A percentile compares a stretch with the other conserved stretches of the same genome.
Evolutionary conservation across 1,139 yeast species (phyloP).

Genomic region (Geotrichum cucujoidarum): DNA sequence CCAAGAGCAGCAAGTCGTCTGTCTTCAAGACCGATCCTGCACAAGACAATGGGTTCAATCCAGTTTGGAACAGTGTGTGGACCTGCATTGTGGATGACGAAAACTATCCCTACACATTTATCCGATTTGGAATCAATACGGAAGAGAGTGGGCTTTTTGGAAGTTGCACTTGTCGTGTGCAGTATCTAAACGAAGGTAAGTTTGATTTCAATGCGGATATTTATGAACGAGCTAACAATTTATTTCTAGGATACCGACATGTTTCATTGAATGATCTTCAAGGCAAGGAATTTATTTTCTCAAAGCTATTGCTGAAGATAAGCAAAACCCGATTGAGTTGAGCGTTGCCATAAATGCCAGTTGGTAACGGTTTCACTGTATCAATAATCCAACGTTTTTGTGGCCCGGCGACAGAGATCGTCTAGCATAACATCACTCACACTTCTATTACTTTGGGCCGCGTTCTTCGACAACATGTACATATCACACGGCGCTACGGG

Average conservation of each 20-base stretch:
- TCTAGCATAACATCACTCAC: no score
- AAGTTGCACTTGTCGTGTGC: conserved; percentile 47
- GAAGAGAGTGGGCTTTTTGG: conserved; percentile 50
- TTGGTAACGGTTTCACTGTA: no score
- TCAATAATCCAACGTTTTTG: no score
- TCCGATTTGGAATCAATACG: conserved; percentile 44
- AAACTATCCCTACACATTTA: conserved; percentile 45
- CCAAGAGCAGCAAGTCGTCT: conserved; percentile 16
- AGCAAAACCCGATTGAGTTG: conserved; percentile 2
- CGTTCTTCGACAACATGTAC: no score
- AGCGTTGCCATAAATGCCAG: no score
- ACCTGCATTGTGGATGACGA: conserved; percentile 43
- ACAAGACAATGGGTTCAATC: conserved; percentile 74
- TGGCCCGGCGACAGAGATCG: no score
- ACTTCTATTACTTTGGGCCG: no score
- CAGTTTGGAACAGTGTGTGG: conserved; percentile 64
- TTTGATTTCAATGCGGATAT: background rate
- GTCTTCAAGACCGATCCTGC: conserved; percentile 40
- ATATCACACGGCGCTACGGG: no score
- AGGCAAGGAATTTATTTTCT: conserved; percentile 79
- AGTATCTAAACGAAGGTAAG: conserved; percentile 51
- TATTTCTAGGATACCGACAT: conserved; percentile 60
- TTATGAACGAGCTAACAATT: background rate
- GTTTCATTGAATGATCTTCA: conserved; percentile 65
- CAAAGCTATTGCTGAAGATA: conserved; percentile 60